Percentiles rank a stretch among this genome's conserved stretches.
Conservation (phyloP, 495 filamentous ascomycete species). For the Pseudoneurospora amorphoporcata region DNA sequence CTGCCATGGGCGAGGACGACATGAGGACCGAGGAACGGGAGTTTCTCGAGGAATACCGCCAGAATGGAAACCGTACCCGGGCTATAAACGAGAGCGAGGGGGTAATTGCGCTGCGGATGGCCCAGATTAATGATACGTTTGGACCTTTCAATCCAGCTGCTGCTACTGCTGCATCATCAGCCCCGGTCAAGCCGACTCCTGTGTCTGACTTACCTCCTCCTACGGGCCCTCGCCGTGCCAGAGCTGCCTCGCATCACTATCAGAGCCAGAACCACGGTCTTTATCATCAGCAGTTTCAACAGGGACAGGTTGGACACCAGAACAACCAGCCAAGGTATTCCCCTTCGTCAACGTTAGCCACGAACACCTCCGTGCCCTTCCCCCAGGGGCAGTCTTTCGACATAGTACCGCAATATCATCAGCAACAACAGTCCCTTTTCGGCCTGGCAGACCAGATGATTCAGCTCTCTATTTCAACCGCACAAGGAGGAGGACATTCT, state of each 20-base stretch:
- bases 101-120: constrained; percentile 3
- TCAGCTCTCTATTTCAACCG: neutral
- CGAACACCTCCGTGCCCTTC: neutral
- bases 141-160: constrained; percentile 4
- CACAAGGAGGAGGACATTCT: neutral
- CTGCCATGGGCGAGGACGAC: constrained; percentile 5
- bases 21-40: constrained; percentile 4
- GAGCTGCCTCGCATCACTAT: neutral
- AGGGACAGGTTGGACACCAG: neutral
- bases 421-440: neutral
- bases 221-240: constrained; percentile 5
- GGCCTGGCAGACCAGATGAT: neutral
- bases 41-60: constrained; percentile 5
- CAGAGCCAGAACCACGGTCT: neutral
- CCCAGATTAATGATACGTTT: constrained; percentile 8
- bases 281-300: neutral
- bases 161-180: neutral
- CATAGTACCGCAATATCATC: neutral
- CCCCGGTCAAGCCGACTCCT: neutral
- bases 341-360: neutral
- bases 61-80: neutral
- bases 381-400: neutral
- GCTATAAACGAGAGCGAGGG: neutral
- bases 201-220: neutral
- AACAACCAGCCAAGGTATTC: neutral